A percentile compares a stretch with the other conserved stretches of the same genome.
Conservation (phyloP, 768 basidiomycete genomes). For the Suillus ampliporus region DNA sequence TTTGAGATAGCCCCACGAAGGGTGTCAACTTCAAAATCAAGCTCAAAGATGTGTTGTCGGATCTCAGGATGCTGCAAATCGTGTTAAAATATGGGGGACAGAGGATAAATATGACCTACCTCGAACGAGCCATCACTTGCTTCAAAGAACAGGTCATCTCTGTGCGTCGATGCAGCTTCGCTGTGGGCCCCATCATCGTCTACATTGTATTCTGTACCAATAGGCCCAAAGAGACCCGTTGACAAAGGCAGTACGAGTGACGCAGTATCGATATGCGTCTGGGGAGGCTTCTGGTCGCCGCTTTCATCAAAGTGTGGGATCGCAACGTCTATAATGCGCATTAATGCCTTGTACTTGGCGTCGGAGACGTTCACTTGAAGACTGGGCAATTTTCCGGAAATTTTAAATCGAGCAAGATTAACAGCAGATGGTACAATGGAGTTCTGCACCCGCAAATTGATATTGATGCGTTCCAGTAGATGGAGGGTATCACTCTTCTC, state of each 20-base stretch:
- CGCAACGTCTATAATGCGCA: slow-evolving; percentile 90
- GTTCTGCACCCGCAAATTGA: slow-evolving; percentile 87
- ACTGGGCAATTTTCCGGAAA: slow-evolving; percentile 86
- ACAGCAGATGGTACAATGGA: slow-evolving; percentile 88
- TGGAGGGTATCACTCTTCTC: slow-evolving; percentile 69
- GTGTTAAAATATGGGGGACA: slow-evolving; percentile 6
- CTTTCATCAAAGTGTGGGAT: slow-evolving; percentile 81
- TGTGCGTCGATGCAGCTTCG: slow-evolving; percentile 43
- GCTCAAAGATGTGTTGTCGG: slow-evolving; percentile 73
- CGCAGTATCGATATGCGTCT: slow-evolving; percentile 29
- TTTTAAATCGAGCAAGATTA: slow-evolving; percentile 86
- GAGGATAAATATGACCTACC: slow-evolving; percentile 42
- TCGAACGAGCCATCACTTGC: slow-evolving; percentile 65
- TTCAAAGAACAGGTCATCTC: slow-evolving; percentile 72
- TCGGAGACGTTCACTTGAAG: slow-evolving; percentile 91
- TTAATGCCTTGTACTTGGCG: slow-evolving; percentile 87
- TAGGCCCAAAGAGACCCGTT: slow-evolving; percentile 56
- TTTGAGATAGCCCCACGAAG: slow-evolving; percentile 82
- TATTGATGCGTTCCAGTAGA: slow-evolving; percentile 89
- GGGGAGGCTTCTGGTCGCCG: slow-evolving; percentile 26
- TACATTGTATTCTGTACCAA: slow-evolving; percentile 70
- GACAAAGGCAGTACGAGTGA: slow-evolving; percentile 55
- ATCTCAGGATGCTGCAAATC: slow-evolving; percentile 39
- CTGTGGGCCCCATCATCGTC: slow-evolving; percentile 60
- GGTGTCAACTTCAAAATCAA: slow-evolving; percentile 86